Evolutionary conservation across 2,329 filamentous ascomycete species (phyloP), one percentile per base, ranked within the genome.

Genomic region (Scedosporium boydii): DNA sequence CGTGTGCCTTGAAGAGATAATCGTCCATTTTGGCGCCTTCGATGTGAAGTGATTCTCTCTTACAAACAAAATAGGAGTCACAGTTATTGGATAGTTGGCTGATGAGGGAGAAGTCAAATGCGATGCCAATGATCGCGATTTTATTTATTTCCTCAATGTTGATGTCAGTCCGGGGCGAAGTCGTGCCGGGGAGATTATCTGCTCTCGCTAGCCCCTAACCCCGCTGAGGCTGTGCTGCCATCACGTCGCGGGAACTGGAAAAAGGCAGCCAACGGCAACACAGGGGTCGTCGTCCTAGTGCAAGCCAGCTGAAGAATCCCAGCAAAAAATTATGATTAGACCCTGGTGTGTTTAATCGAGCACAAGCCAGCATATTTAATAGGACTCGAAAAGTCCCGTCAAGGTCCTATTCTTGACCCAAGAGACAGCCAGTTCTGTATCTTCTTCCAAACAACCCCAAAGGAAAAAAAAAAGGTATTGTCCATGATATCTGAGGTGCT

Each of bases 1-100:
- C 75, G 67, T 80, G 78, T 29, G 71, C 66, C 65, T 74, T 73
- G 66, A 85, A 85, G 71, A 84, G 78, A 69, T 83, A 85, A 67
- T 85, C 80, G 70, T 86, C 83, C 83, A 86, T 85, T n/a, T 41
- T 44, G 23, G 23, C 1, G 34, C 9, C 34, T 38, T 38, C 10
- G 34, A 38, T 12, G 10, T 12, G 12, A 6, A 14, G 6, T 12
- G 9, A 23, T 12, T 23, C 12, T 23, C 7, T 14, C 14, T 55
- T 55, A 18, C 12, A 27, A 48, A 48, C 9, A 21, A 48, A 7
- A 48, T 7, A 48, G 18, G 18, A 21, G 18, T 6, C 16, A 48
- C 14, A 48, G 7, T 6, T 48, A 3, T 48, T 48, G 6, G 44
- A 21, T 18, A n/a, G 9, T 21, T 48, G 44, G 14, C n/a, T 48